phyloP scores from a whole-genome alignment of 306 rosid genomes.

The Lathyrus tuberosus region DNA sequence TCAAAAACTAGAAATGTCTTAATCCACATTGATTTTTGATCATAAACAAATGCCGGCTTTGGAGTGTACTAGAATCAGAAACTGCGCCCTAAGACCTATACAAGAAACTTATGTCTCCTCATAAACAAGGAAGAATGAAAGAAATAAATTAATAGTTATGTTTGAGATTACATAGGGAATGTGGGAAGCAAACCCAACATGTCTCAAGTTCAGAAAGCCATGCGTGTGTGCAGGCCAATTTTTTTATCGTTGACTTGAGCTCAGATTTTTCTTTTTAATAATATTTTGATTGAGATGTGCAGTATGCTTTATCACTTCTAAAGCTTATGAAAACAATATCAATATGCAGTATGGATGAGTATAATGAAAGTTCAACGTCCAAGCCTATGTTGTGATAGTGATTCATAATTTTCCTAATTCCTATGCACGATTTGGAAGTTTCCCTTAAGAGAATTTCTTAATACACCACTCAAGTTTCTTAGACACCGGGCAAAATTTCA shows the following conservation, averaged over 20 bases:
- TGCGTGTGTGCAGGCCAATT: slow-evolving; percentile 16
- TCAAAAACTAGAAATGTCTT: slow-evolving; percentile 28
- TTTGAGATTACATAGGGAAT: slow-evolving; percentile 1
- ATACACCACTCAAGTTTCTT: too few relatives aligned
- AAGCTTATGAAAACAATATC: not conserved
- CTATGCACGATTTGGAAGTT: slow-evolving; percentile 6
- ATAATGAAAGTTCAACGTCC: not conserved
- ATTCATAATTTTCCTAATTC: not conserved
- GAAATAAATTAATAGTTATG: not conserved
- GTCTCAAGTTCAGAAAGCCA: slow-evolving; percentile 2
- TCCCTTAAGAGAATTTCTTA: too few relatives aligned
- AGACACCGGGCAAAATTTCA: too few relatives aligned
- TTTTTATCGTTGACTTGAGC: not conserved
- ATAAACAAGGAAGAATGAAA: not conserved
- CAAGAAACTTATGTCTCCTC: slow-evolving; percentile 30
- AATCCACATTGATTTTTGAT: slow-evolving; percentile 13
- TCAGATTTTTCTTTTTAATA: too few relatives aligned
- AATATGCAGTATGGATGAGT: too few relatives aligned
- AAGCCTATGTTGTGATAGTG: not conserved
- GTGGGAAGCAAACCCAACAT: slow-evolving; percentile 35
- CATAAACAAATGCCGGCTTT: slow-evolving; percentile 30
- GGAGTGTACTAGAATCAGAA: not conserved
- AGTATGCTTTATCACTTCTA: too few relatives aligned
- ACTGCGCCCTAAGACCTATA: slow-evolving; percentile 7
- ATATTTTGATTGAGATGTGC: too few relatives aligned